Evolutionary conservation across 768 basidiomycete genomes (phyloP), one percentile per base, ranked within the genome.

Genomic region (Hericium rajendrae): DNA sequence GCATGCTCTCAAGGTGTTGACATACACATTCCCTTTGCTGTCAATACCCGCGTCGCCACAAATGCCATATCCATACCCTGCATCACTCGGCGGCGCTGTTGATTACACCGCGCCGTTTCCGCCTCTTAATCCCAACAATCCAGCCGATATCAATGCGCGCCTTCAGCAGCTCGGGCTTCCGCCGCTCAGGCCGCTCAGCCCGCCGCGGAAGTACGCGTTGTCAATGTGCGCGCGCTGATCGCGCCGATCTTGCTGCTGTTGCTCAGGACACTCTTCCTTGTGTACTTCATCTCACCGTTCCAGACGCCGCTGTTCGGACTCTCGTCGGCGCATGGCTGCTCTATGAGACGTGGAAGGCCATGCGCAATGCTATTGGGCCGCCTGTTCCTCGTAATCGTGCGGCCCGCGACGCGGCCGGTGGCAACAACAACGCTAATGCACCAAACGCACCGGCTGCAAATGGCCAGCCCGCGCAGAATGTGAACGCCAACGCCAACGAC

Each of bases 291-390:
- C 37, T 63, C 58, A 6, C 62, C 62, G 9, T 59, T 62, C 53
- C 60, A 62, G 53, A 61, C 62, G 32, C 62, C 62, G 15, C 48
- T 63, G 22, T 59, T 63, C 6, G 60, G 60, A 6, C 15, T 62
- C 55, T 62, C 54, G 56, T 62, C 22, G 49, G 57, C 12, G 57
- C 39, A 8, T 63, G 62, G 62, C 51, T 63, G 32, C 49, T 63
- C 1, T 63, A 62, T 15, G 60, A 63, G 55, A 59, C 60, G n/a
- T 63, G 62, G 62, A 61, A 61, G 26, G 59, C 60, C 37, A 62
- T 63, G 53, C 60, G 60, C 8, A 62, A 57, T 28, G 62, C 57
- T 8, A 59, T 63, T n/a, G 57, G 57, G 15, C 57, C 50, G 6
- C 51, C 39, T 4, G 49, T 32, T 16, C 18, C n/a, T 28, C 62